phyloP scores from a whole-genome alignment of 352 stramenopile species.

The Plasmopara viticola region DNA sequence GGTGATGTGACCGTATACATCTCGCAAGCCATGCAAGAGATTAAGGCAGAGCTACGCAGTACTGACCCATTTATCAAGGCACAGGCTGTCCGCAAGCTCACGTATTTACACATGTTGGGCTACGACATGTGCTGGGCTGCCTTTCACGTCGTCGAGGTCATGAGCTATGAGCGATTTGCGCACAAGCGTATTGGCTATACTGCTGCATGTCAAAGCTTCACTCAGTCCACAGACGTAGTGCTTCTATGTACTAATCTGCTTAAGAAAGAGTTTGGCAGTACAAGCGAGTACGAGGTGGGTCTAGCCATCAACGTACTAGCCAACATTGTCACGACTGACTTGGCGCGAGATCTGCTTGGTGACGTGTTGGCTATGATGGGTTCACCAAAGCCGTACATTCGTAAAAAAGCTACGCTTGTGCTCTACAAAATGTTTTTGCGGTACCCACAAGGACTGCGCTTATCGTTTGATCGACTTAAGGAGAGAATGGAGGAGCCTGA shows the following conservation, averaged over 20 bases:
- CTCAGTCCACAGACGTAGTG: constrained; percentile 96
- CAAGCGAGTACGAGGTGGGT: constrained; percentile 94
- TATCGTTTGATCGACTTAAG: constrained; percentile 98
- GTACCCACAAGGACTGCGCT: constrained; percentile 95
- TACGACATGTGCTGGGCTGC: constrained; percentile 98
- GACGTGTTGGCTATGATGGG: constrained; percentile 90
- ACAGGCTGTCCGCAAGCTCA: constrained; percentile 96
- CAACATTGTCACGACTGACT: constrained; percentile 98
- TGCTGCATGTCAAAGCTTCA: constrained; percentile 93
- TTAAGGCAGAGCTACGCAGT: constrained; percentile 96
- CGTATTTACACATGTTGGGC: constrained; percentile 96
- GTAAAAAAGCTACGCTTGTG: constrained; percentile 97
- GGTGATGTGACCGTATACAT: constrained; percentile 96
- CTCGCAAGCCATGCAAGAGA: constrained; percentile 95
- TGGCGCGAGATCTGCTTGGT: constrained; percentile 90
- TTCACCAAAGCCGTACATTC: constrained; percentile 94
- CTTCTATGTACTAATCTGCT: constrained; percentile 98
- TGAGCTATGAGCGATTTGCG: constrained; percentile 92
- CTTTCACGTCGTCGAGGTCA: constrained; percentile 98
- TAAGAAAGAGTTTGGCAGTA: constrained; percentile 94
- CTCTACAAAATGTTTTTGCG: constrained; percentile 99
- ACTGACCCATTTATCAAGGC: constrained; percentile 96
- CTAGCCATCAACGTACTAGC: constrained; percentile 97
- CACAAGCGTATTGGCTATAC: constrained; percentile 97
- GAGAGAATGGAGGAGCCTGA: constrained; percentile 94